These are phyloP conservation scores for Pseudozyma sp. DNA, from an alignment of 1,284 basidiomycete genomes.

Conservation along the genomic window DNA sequence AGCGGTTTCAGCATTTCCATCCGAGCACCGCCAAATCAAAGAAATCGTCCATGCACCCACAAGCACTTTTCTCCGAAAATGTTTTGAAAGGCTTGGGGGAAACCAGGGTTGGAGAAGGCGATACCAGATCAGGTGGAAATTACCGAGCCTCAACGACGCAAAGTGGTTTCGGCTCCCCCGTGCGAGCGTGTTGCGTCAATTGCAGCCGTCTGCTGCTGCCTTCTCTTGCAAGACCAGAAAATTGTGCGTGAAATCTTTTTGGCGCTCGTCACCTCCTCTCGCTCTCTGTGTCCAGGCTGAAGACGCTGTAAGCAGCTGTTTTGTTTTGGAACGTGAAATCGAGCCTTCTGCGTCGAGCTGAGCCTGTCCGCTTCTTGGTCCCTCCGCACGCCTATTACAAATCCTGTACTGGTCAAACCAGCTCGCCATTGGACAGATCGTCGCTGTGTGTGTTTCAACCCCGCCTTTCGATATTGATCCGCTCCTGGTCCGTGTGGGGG, in stretches of 20 bases:
- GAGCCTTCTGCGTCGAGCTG: neutral
- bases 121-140: neutral
- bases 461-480: neutral
- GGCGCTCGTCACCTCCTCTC: no score
- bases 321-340: conserved; percentile 14
- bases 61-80: neutral
- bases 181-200: no score
- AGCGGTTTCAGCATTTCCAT: neutral
- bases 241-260: no score
- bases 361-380: neutral
- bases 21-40: neutral
- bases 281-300: no score
- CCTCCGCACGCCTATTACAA: neutral
- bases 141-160: no score
- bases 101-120: neutral
- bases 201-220: no score
- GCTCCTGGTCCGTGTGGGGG: neutral
- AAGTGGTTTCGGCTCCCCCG: no score
- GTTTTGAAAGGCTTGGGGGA: neutral
- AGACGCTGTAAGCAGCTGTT: no score
- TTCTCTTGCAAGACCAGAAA: no score
- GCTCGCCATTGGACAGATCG: neutral
- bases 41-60: neutral
- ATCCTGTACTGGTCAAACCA: neutral
- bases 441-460: neutral